Evolutionary conservation across 2,329 filamentous ascomycete species (phyloP).

Genomic region (Aspergillus ibericus): DNA sequence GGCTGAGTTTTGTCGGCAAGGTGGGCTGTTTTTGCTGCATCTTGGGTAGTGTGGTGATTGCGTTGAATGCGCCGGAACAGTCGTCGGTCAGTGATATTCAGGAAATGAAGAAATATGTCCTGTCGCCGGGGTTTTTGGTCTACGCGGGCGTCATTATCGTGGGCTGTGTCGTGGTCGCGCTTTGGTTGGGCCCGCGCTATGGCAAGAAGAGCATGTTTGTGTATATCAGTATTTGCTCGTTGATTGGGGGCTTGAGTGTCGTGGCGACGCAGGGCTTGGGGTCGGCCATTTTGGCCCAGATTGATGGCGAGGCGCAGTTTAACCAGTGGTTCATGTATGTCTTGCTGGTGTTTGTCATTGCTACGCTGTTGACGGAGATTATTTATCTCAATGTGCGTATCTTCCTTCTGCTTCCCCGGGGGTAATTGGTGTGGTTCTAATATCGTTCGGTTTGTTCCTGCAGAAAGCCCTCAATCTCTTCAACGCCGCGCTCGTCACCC

Average conservation of each 20-base stretch:
- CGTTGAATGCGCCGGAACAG: conserved; percentile 85
- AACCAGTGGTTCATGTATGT: conserved; percentile 98
- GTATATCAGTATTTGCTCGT: conserved; percentile 93
- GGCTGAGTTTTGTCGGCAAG: conserved; percentile 92
- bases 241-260: conserved; percentile 90
- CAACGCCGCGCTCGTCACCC: conserved; percentile 94
- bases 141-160: conserved; percentile 83
- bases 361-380: conserved; percentile 89
- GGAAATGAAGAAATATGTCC: conserved; percentile 85
- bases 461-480: conserved; percentile 98
- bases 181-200: conserved; percentile 82
- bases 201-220: conserved; percentile 98
- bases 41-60: conserved; percentile 87
- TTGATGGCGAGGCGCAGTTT: conserved; percentile 79
- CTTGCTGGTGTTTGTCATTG: conserved; percentile 82
- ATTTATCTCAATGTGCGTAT: conserved; percentile 89
- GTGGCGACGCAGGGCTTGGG: conserved; percentile 93
- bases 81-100: conserved; percentile 85
- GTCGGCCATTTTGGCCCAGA: conserved; percentile 85
- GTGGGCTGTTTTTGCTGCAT: conserved; percentile 96
- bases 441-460: conserved; percentile 14
- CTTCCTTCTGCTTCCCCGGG: not conserved
- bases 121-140: conserved; percentile 79
- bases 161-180: conserved; percentile 67
- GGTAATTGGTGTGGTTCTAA: not conserved